phyloP scores from a whole-genome alignment of 2,329 filamentous ascomycete species.

The Falciphora oryzae region DNA sequence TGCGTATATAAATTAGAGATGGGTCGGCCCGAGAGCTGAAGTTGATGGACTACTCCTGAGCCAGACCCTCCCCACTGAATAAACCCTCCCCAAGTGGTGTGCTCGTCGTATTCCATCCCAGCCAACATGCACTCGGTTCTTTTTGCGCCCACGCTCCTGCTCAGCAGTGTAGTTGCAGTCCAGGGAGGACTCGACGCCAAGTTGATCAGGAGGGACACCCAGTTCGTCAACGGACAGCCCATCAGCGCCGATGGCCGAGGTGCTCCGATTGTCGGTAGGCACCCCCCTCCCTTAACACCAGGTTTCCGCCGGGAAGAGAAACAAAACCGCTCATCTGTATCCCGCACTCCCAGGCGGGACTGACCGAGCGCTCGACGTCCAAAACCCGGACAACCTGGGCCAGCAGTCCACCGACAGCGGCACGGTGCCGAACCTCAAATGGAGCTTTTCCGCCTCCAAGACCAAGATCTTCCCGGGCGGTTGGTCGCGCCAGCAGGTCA shows the following conservation, averaged over 20 bases:
- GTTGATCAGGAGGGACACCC: background rate
- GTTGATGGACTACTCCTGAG: too few relatives aligned
- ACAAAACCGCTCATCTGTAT: slow-evolving; percentile 10
- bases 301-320: too few relatives aligned
- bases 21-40: too few relatives aligned
- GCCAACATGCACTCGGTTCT: too few relatives aligned
- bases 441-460: slow-evolving; percentile 64
- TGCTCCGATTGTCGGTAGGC: slow-evolving; percentile 48
- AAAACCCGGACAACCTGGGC: slow-evolving; percentile 60
- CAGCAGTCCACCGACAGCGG: slow-evolving; percentile 57
- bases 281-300: too few relatives aligned
- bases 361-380: slow-evolving; percentile 52
- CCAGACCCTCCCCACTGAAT: too few relatives aligned
- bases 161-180: too few relatives aligned
- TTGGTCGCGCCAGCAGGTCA: slow-evolving; percentile 61
- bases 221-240: slow-evolving; percentile 48
- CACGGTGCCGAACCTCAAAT: slow-evolving; percentile 60
- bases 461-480: slow-evolving; percentile 57
- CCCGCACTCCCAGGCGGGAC: slow-evolving; percentile 51
- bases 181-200: background rate
- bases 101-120: too few relatives aligned
- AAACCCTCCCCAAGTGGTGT: too few relatives aligned
- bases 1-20: too few relatives aligned
- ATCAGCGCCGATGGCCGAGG: slow-evolving; percentile 53
- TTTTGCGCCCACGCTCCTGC: too few relatives aligned